A percentile compares a stretch with the other conserved stretches of the same genome.
These are phyloP conservation scores for Penicillium turbatum DNA, from an alignment of 495 filamentous ascomycete genomes.

Conservation along the genomic window DNA sequence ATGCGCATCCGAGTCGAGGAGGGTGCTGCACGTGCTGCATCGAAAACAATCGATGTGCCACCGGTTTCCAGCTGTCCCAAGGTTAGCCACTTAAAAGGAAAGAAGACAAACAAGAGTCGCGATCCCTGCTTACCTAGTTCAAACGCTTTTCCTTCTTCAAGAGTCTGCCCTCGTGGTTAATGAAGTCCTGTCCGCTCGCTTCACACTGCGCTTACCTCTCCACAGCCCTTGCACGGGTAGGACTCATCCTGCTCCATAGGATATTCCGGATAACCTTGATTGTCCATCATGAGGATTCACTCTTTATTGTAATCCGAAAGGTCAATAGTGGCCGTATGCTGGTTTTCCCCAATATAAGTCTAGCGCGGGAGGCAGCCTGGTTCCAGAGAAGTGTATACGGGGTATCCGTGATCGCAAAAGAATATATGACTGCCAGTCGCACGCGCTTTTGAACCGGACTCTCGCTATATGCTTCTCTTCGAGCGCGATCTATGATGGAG, in stretches of 20 bases:
- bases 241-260: conserved; percentile 84
- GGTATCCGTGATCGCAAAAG: conserved; percentile 5
- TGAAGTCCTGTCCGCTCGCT: background rate
- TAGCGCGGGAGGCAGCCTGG: background rate
- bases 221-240: conserved; percentile 96
- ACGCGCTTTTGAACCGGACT: background rate
- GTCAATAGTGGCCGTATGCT: conserved; percentile 1
- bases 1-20: conserved; percentile 98
- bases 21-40: conserved; percentile 91
- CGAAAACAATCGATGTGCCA: conserved; percentile 99
- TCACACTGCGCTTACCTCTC: conserved; percentile 63
- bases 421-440: background rate
- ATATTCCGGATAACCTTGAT: conserved; percentile 63
- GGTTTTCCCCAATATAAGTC: background rate
- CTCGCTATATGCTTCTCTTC: background rate
- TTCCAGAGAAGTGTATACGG: background rate
- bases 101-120: background rate
- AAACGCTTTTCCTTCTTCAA: conserved; percentile 98
- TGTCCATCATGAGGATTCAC: conserved; percentile 34
- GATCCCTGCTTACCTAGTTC: conserved; percentile 73
- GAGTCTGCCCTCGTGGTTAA: conserved; percentile 55
- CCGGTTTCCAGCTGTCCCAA: conserved; percentile 76
- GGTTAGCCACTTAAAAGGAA: conserved; percentile 15
- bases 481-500: conserved; percentile 1
- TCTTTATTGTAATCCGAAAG: conserved; percentile 2